Percentiles rank a stretch among this genome's conserved stretches.
These are phyloP conservation scores for Dryadomyces quercivorus DNA, from an alignment of 2,329 filamentous ascomycete genomes.

Conservation along the genomic window DNA sequence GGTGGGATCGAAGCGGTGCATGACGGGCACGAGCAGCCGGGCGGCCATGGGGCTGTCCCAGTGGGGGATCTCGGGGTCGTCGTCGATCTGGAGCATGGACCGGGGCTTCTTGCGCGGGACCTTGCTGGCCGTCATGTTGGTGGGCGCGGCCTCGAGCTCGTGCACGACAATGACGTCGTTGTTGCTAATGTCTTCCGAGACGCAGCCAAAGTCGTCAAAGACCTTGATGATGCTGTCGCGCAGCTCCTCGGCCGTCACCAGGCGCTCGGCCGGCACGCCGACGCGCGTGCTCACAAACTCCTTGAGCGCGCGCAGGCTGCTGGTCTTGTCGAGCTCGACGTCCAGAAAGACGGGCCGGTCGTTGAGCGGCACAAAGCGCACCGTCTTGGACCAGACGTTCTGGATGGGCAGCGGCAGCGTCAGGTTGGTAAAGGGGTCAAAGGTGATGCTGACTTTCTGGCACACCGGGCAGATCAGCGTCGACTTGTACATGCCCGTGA, in stretches of 20 bases:
- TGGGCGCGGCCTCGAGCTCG: conserved; percentile 68
- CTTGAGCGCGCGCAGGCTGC: conserved; percentile 56
- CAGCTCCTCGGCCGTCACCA: conserved; percentile 79
- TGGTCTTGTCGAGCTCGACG: conserved; percentile 71
- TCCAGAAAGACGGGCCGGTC: conserved; percentile 58
- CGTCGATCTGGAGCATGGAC: conserved; percentile 38
- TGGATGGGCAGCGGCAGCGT: conserved; percentile 84
- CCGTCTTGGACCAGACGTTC: conserved; percentile 61
- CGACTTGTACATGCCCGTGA: conserved; percentile 97
- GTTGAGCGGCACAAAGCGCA: conserved; percentile 69
- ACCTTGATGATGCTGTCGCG: conserved; percentile 77
- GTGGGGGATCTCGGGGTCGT: conserved; percentile 32
- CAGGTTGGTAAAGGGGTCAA: conserved; percentile 92
- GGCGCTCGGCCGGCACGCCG: conserved; percentile 47
- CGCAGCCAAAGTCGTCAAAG: conserved; percentile 55
- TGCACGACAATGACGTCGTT: conserved; percentile 58
- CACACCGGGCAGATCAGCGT: conserved; percentile 87
- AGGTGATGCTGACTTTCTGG: conserved; percentile 94
- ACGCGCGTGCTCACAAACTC: conserved; percentile 56
- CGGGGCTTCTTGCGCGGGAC: conserved; percentile 31
- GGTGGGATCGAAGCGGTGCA: conserved; percentile 40
- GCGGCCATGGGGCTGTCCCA: conserved; percentile 53
- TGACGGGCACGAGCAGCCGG: conserved; percentile 56
- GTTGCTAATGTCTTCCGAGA: conserved; percentile 58
- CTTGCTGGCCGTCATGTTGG: conserved; percentile 56